Percentiles rank a stretch among this genome's conserved stretches.
Evolutionary conservation across 2,329 filamentous ascomycete species (phyloP).

Genomic region (Macrophomina pseudophaseolina): DNA sequence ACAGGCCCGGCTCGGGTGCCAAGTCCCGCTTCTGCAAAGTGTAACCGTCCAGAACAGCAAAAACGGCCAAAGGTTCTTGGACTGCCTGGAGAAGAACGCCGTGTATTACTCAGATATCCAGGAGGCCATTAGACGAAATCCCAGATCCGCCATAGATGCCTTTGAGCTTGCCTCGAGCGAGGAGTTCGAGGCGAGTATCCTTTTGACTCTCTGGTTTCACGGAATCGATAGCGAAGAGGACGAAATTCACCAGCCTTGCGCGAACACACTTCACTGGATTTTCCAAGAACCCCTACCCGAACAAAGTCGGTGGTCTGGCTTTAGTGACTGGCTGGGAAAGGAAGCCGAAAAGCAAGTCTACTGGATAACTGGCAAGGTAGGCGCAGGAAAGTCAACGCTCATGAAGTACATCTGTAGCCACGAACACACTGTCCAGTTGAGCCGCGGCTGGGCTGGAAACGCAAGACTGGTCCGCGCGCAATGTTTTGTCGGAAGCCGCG

Average conservation of each 20-base stretch:
- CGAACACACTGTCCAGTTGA: conserved; percentile 32
- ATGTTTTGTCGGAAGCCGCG: conserved; percentile 53
- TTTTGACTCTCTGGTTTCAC: not conserved
- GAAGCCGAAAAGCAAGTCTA: conserved; percentile 4
- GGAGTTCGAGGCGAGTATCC: conserved; percentile 12
- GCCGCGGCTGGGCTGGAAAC: conserved; percentile 43
- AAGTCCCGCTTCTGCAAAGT: not conserved
- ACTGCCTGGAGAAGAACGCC: not conserved
- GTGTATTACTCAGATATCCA: not conserved
- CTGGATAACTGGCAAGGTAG: conserved; percentile 52
- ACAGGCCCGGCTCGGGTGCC: not conserved
- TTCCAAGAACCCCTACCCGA: conserved; percentile 1
- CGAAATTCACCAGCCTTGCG: not conserved
- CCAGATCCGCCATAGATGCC: not conserved
- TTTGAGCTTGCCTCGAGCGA: not conserved
- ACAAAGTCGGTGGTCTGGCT: not conserved
- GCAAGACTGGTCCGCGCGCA: conserved; percentile 38
- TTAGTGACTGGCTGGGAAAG: conserved; percentile 3
- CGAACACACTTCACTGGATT: conserved; percentile 12
- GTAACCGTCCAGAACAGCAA: not conserved
- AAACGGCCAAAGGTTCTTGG: not conserved
- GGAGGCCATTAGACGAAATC: not conserved
- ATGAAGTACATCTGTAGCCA: conserved; percentile 37
- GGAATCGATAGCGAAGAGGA: not conserved
- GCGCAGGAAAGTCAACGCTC: conserved; percentile 55